Base-by-base conservation (phyloP, 2,329 filamentous ascomycete species). In the Penicillium sp. region DNA sequence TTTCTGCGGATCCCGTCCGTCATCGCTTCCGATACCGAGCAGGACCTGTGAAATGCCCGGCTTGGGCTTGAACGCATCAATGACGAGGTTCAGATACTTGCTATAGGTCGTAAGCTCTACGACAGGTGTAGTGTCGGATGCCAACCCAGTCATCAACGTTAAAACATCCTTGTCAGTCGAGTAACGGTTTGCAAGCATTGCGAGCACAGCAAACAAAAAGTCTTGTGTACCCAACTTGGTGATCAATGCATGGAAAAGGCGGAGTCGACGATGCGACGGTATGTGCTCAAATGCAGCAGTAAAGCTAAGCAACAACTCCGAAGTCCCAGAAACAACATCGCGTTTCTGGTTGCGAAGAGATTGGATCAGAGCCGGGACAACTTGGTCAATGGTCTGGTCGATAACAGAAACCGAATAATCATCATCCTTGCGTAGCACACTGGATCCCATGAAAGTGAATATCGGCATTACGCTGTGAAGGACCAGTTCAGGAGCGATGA, bases 401-500 rank as follows among this genome's bases (percentile, higher is more conserved):
- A 95, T 90, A 20, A 98, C 90, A 60, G 95, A 86, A 9, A 89
- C 88, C 14, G 92, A 96, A 67, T 95, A 96, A 53, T 96, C 90
- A 55, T 98, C 93, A 52, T 86, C 87, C 66, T 95, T 90, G 32
- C 85, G 82, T 33, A 98, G 75, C 13, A 95, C 82, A 3, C 86
- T 95, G 29, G 83, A 84, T 28, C 90, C 88, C 82, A 96, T 95
- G 60, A 96, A 95, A 0, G 92, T 96, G 67, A 98, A 98, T 35
- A 98, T 90, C 9, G 92, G 92, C 92, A 98, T 98, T 37, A 98
- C 86, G 52, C 88, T 95, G 66, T 98, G 90, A 40, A 98, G 74
- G 2, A 98, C 86, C 32, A 94, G 71, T 60, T 95, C 89, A 0
- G 93, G 92, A 0, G 87, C 86, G 50, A 89, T 85, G 26, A 83